phyloP scores from a whole-genome alignment of 2,329 filamentous ascomycete species.

The Epichloe sp. region DNA sequence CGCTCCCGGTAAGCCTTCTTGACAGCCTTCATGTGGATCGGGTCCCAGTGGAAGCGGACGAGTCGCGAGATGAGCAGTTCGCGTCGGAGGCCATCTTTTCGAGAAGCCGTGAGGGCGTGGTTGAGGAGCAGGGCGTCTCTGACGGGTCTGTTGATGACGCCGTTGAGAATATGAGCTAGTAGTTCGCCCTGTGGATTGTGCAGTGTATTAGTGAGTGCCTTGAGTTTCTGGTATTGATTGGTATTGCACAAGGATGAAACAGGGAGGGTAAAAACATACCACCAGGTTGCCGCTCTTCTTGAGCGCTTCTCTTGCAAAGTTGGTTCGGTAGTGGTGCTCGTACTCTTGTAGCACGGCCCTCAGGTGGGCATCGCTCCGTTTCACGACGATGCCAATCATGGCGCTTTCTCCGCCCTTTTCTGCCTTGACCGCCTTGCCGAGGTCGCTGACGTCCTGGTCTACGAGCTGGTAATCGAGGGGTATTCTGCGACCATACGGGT shows the following conservation, averaged over 20 bases:
- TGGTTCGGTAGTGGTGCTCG: constrained; percentile 57
- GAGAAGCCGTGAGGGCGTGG: constrained; percentile 70
- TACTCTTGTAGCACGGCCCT: constrained; percentile 68
- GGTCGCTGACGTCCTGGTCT: constrained; percentile 56
- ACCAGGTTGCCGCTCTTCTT: constrained; percentile 85
- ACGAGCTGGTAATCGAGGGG: constrained; percentile 47
- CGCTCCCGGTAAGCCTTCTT: constrained; percentile 69
- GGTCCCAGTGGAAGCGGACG: constrained; percentile 87
- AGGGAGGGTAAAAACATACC: constrained; percentile 41
- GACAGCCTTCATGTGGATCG: constrained; percentile 63
- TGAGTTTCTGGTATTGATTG: too few species aligned
- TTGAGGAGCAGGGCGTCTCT: constrained; percentile 83
- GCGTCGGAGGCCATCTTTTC: constrained; percentile 58
- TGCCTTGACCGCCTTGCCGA: constrained; percentile 54
- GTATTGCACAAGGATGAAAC: neutral
- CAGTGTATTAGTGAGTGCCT: too few species aligned
- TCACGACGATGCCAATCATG: constrained; percentile 76
- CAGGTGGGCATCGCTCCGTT: constrained; percentile 69
- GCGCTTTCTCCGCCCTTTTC: constrained; percentile 75
- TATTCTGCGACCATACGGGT: constrained; percentile 46
- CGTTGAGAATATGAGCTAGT: constrained; percentile 88
- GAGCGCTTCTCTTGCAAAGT: constrained; percentile 80
- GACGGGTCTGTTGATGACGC: constrained; percentile 88
- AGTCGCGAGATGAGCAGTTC: constrained; percentile 81
- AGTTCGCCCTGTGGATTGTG: constrained; percentile 61